Percentiles rank a stretch among this genome's conserved stretches.
Evolutionary conservation across 768 basidiomycete genomes (phyloP).

Genomic region (Calocera cornea): DNA sequence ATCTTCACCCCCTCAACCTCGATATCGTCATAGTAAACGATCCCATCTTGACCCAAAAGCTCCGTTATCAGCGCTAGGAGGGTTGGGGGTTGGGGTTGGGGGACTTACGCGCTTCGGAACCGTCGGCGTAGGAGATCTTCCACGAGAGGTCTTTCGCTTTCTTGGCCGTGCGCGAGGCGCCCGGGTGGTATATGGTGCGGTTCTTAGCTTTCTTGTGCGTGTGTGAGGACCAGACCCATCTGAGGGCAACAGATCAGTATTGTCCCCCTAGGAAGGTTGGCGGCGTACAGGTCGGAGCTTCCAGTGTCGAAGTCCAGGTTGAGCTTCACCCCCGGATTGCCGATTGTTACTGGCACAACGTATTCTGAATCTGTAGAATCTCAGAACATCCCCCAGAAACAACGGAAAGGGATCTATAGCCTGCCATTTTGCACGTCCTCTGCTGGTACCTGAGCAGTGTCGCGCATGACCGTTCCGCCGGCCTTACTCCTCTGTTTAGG

Average conservation of each 20-base stretch:
- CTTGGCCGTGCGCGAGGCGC: slow-evolving; percentile 18
- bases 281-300: slow-evolving; percentile 8
- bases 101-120: slow-evolving; percentile 14
- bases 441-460: slow-evolving; percentile 18
- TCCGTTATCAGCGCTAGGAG: no score
- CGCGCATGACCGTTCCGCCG: not conserved
- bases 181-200: slow-evolving; percentile 16
- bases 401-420: not conserved
- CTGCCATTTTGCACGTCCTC: slow-evolving; percentile 20
- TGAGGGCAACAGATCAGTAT: not conserved
- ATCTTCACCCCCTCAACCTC: slow-evolving; percentile 18
- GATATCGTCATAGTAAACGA: slow-evolving; percentile 21
- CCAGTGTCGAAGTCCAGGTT: slow-evolving; percentile 25
- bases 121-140: slow-evolving; percentile 15
- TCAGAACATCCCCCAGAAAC: not conserved
- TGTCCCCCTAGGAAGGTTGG: no score
- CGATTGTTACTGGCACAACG: slow-evolving; percentile 29
- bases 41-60: slow-evolving; percentile 16
- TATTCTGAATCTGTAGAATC: slow-evolving; percentile 23
- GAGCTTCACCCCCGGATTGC: slow-evolving; percentile 29
- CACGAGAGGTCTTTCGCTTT: slow-evolving; percentile 15
- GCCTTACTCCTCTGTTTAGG: not conserved
- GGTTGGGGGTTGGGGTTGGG: no score
- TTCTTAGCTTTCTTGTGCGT: slow-evolving; percentile 12
- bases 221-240: not conserved